phyloP scores from a whole-genome alignment of 164 flowering plant genomes.

The Echeveria elegans region DNA sequence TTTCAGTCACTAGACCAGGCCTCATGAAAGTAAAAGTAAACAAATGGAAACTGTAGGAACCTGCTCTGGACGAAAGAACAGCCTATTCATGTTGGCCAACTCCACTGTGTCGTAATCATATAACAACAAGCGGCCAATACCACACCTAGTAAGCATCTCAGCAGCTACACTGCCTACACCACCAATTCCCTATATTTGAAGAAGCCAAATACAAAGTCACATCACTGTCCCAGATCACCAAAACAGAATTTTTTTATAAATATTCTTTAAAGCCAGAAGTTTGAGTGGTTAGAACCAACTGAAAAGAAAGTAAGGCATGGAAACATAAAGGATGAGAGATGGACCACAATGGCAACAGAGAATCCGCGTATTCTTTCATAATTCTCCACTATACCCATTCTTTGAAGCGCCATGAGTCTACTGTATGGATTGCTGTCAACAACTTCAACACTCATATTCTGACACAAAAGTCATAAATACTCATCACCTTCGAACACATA shows the following conservation, averaged over 20 bases:
- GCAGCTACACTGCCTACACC: constrained; percentile 99
- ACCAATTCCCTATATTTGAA: constrained; percentile 91
- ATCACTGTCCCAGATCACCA: too few relatives aligned
- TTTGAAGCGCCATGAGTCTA: constrained; percentile 96
- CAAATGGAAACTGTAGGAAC: constrained; percentile 17
- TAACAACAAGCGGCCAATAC: constrained; percentile 92
- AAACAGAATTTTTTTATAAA: too few relatives aligned
- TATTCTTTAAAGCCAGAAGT: not conserved
- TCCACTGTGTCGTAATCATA: constrained; percentile 99
- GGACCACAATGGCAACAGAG: constrained; percentile 92
- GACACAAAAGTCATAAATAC: constrained; percentile 9
- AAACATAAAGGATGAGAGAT: constrained; percentile 34
- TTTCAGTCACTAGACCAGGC: too few relatives aligned
- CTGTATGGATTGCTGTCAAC: constrained; percentile 98
- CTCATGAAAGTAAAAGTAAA: too few relatives aligned
- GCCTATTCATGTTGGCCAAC: constrained; percentile 98
- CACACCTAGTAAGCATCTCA: constrained; percentile 99
- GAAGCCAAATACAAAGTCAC: not conserved
- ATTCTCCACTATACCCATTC: constrained; percentile 96
- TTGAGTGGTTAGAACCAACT: not conserved
- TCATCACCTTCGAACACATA: too few relatives aligned
- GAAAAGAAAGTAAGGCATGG: not conserved
- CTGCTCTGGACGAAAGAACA: constrained; percentile 99
- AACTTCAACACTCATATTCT: constrained; percentile 98
- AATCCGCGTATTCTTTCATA: constrained; percentile 87